Conservation (phyloP, 495 filamentous ascomycete genomes). For the Parathielavia hyrcaniae region DNA sequence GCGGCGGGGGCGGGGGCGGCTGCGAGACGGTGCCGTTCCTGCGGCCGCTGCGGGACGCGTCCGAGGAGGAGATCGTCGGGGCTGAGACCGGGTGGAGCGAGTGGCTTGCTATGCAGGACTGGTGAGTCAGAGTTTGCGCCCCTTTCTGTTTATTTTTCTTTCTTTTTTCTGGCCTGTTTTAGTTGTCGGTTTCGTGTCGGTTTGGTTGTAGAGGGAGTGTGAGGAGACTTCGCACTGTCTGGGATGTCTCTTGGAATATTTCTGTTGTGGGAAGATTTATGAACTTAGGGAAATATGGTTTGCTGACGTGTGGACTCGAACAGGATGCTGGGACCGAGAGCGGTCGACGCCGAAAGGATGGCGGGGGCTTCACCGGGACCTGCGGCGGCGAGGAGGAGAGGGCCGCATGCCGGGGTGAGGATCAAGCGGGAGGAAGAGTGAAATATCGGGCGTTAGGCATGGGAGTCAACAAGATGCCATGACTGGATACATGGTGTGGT, state of each 20-base stretch:
- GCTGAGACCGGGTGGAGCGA: conserved; percentile 80
- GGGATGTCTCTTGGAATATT: background rate
- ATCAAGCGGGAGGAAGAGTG: conserved; percentile 11
- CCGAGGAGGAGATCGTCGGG: conserved; percentile 71
- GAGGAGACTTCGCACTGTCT: no score
- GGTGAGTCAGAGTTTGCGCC: conserved; percentile 45
- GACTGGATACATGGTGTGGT: background rate
- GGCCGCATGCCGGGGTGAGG: conserved; percentile 9
- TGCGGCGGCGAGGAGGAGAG: conserved; percentile 10
- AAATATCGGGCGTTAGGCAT: background rate
- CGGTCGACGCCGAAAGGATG: conserved; percentile 21
- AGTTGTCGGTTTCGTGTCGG: background rate
- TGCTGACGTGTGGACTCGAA: background rate
- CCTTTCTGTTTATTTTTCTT: background rate
- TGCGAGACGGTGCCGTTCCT: conserved; percentile 83
- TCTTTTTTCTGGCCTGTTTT: background rate
- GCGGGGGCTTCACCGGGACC: conserved; percentile 17
- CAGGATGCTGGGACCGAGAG: conserved; percentile 62
- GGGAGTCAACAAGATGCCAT: background rate
- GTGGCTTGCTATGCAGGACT: conserved; percentile 92
- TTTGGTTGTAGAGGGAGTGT: no score
- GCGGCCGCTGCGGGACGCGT: conserved; percentile 65
- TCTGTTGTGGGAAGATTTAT: background rate
- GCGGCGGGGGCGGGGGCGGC: no score
- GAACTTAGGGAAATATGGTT: background rate